Base-by-base conservation (phyloP, 495 filamentous ascomycete genomes). In the Cenococcum geophilum region DNA sequence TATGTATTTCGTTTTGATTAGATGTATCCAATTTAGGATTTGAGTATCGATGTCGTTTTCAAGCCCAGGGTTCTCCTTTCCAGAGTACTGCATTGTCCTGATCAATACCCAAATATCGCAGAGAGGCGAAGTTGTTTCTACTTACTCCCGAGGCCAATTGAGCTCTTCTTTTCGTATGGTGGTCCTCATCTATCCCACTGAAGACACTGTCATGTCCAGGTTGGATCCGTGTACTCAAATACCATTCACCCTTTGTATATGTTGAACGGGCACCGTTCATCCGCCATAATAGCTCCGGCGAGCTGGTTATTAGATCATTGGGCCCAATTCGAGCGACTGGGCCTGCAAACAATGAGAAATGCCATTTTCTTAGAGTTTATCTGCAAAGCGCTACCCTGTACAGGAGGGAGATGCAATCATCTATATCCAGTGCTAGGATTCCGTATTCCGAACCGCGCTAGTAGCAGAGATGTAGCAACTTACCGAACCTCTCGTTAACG, bases 1-100 rank as follows among this genome's bases (percentile, higher is more conserved):
- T 4, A 68, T 49, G 42, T 78, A 78, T 57, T 72, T 69, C 1
- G 14, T 20, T 36, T 58, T 36, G 52, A 69, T 63, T 12, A 69
- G 53, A 21, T 59, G 14, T 16, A 62, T 14, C 27, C 61, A 27
- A 18, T 66, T 55, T 5, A 50, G 22, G 49, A 66, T 51, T 6
- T 54, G 49, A 10, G 27, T 58, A 42, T 66, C 66, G 48, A 69
- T 62, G 16, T 37, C 43, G 18, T 40, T 3, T 47, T 66, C 59
- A 16, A 69, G 47, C 36, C 34, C 37, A 11, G 60, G 56, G 18
- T 55, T 63, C 8, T 60, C 66, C 27, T 61, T 61, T 11, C 63
- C 63, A 25, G 47, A 50, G 42, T 69, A 69, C 49, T 52, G 43
- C 61, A 27, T 34, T 35, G 5, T 48, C 27, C 18, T 16, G 9